A percentile compares a stretch with the other conserved stretches of the same genome.
phyloP scores from a whole-genome alignment of 2,329 filamentous ascomycete species.

The Trichothecium sympodiale region DNA sequence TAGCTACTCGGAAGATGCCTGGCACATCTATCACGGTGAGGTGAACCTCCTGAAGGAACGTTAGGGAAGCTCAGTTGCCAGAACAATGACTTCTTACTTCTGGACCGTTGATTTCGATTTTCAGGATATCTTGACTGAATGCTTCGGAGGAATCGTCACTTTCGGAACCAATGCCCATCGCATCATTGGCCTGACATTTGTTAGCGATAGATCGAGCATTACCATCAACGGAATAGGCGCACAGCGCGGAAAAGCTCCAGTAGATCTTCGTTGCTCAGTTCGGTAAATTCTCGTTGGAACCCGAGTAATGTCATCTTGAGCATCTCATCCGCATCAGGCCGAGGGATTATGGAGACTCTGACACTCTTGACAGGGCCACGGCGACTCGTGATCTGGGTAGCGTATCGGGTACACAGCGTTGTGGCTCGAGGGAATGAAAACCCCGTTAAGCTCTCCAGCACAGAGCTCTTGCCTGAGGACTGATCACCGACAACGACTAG shows the following conservation, averaged over 20 bases:
- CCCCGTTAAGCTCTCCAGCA: constrained; percentile 41
- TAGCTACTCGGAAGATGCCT: constrained; percentile 35
- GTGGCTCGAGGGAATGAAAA: constrained; percentile 33
- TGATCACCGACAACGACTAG: too few relatives aligned
- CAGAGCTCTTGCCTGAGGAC: too few relatives aligned
- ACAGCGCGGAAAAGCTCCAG: too few relatives aligned
- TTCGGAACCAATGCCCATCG: constrained; percentile 30
- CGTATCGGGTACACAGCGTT: constrained; percentile 36
- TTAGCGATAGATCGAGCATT: too few relatives aligned
- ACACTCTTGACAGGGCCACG: constrained; percentile 23
- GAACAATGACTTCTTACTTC: too few relatives aligned
- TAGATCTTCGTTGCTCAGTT: too few relatives aligned
- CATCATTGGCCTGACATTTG: constrained; percentile 23
- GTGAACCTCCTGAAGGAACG: too few relatives aligned
- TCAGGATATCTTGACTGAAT: constrained; percentile 34
- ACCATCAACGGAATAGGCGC: too few relatives aligned
- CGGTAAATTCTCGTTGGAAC: constrained; percentile 31
- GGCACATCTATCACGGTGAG: constrained; percentile 44
- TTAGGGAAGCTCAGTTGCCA: too few relatives aligned
- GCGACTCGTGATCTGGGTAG: constrained; percentile 33
- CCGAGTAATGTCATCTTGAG: constrained; percentile 19
- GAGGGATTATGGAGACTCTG: constrained; percentile 29
- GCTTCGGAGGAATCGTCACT: constrained; percentile 10
- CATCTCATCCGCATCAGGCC: constrained; percentile 8
- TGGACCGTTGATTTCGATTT: constrained; percentile 31